These are phyloP conservation scores for Leccinum pseudoinsigne DNA, from an alignment of 1,284 basidiomycete species.

Conservation along the genomic window DNA sequence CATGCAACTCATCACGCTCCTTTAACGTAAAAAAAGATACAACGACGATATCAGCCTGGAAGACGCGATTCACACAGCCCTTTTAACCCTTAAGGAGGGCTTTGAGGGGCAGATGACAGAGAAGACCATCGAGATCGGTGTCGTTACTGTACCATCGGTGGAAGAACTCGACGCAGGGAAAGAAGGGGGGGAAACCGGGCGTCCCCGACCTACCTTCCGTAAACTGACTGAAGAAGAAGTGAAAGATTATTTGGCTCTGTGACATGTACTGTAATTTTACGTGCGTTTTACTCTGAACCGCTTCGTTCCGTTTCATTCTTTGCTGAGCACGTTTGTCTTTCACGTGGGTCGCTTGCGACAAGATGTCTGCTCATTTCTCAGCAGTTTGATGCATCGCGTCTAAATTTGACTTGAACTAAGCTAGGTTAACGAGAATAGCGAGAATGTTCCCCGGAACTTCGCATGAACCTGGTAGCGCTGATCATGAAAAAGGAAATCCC, in stretches of 20 bases:
- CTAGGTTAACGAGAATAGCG: slow-evolving; percentile 8
- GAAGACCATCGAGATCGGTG: slow-evolving; percentile 98
- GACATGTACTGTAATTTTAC: slow-evolving; percentile 38
- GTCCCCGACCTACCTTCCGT: slow-evolving; percentile 86
- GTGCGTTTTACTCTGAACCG: slow-evolving; percentile 31
- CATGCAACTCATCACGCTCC: slow-evolving; percentile 20
- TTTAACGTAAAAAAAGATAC: slow-evolving; percentile 72
- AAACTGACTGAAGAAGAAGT: slow-evolving; percentile 95
- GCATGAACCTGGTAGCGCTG: slow-evolving; percentile 18
- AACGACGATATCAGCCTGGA: slow-evolving; percentile 99
- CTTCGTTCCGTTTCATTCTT: slow-evolving; percentile 11
- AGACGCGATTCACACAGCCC: slow-evolving; percentile 99
- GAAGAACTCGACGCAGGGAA: slow-evolving; percentile 76
- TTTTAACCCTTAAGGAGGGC: slow-evolving; percentile 97
- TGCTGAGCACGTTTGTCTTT: slow-evolving; percentile 19
- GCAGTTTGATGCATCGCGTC: slow-evolving; percentile 6
- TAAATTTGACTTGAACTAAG: slow-evolving; percentile 6
- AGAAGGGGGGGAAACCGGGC: slow-evolving; percentile 70
- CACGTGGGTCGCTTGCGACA: slow-evolving; percentile 11
- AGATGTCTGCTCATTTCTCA: slow-evolving; percentile 11
- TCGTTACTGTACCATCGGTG: slow-evolving; percentile 84
- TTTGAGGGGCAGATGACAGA: slow-evolving; percentile 99
- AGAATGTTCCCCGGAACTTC: slow-evolving; percentile 9
- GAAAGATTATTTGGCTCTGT: slow-evolving; percentile 87
- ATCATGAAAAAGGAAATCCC: slow-evolving; percentile 34